Evolutionary conservation across 176 grass and related monocot species (phyloP).

Genomic region (Aechmea fasciata): DNA sequence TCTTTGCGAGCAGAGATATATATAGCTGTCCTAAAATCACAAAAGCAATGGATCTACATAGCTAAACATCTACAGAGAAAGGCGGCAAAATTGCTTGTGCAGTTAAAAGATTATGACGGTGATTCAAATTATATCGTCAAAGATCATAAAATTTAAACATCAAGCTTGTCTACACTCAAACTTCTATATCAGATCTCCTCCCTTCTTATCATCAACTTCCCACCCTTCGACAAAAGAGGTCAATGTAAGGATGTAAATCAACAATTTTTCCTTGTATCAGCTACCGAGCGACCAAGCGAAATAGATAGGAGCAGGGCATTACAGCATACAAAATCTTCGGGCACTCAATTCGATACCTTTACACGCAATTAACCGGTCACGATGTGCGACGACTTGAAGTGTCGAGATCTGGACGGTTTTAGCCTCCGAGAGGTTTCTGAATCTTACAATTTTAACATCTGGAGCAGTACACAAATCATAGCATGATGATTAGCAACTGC

Average conservation of each 20-base stretch:
- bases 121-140: too few species aligned
- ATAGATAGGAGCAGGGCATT: background rate
- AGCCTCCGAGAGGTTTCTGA: slow-evolving; percentile 47
- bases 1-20: background rate
- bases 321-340: background rate
- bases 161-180: too few species aligned
- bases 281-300: background rate
- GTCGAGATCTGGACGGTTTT: slow-evolving; percentile 41
- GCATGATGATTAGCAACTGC: too few species aligned
- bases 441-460: slow-evolving; percentile 63
- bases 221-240: background rate
- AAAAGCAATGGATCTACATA: too few species aligned
- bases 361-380: slow-evolving; percentile 16
- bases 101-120: too few species aligned
- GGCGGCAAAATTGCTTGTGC: too few species aligned
- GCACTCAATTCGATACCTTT: slow-evolving; percentile 21
- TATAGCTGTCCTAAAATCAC: too few species aligned
- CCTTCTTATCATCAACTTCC: background rate
- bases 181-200: too few species aligned
- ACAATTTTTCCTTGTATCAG: background rate
- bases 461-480: background rate
- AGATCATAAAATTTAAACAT: too few species aligned
- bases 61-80: too few species aligned
- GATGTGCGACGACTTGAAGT: slow-evolving; percentile 29
- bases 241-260: background rate